Evolutionary conservation across 805 yeast genomes (phyloP).

Genomic region (Priceomyces carsonii): DNA sequence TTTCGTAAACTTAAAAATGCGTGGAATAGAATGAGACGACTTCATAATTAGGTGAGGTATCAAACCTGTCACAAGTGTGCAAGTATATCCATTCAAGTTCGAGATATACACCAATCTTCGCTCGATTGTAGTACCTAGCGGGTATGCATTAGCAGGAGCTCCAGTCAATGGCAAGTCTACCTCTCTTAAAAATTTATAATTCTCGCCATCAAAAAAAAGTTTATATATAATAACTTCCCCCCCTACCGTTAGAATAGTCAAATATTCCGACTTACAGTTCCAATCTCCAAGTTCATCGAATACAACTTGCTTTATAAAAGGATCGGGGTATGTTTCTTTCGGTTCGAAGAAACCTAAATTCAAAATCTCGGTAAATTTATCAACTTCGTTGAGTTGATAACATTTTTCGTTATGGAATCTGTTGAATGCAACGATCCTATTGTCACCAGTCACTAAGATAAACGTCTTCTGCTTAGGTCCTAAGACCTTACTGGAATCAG

Average conservation of each 20-base stretch:
- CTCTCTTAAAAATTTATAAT: conserved; percentile 42
- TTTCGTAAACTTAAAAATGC: conserved; percentile 65
- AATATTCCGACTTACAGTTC: conserved; percentile 53
- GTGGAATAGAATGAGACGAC: conserved; percentile 60
- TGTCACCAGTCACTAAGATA: conserved; percentile 74
- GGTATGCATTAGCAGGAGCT: conserved; percentile 77
- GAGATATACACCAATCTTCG: conserved; percentile 63
- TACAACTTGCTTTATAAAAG: conserved; percentile 66
- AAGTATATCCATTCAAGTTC: conserved; percentile 56
- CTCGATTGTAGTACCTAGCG: conserved; percentile 68
- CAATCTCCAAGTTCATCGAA: conserved; percentile 67
- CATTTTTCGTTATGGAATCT: conserved; percentile 55
- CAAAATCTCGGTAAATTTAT: conserved; percentile 45
- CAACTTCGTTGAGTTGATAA: conserved; percentile 51
- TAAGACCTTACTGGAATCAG: conserved; percentile 9
- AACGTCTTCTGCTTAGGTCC: conserved; percentile 45
- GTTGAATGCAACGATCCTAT: conserved; percentile 64
- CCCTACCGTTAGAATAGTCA: conserved; percentile 74
- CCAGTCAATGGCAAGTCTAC: conserved; percentile 59
- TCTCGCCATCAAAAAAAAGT: conserved; percentile 49
- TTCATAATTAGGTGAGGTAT: conserved; percentile 71
- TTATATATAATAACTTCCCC: conserved; percentile 76
- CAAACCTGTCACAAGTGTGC: conserved; percentile 72
- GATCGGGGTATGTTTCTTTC: conserved; percentile 62
- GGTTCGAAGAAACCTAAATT: conserved; percentile 50